These are phyloP conservation scores for Sugiyamaella smithiae DNA, from an alignment of 805 yeast species.

Conservation along the genomic window DNA sequence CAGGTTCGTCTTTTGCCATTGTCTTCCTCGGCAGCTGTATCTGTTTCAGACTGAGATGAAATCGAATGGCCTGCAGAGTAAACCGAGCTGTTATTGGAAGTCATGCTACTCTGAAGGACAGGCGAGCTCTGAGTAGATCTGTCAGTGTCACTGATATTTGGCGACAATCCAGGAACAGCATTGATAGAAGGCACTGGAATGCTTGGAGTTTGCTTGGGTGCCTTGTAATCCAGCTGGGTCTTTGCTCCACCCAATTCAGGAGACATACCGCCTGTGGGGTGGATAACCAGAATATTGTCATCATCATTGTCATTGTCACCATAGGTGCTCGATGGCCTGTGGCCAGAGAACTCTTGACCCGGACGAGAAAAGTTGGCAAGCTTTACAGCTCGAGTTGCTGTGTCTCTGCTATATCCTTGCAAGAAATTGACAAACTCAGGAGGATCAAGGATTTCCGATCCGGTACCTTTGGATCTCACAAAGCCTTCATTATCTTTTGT, in stretches of 20 bases:
- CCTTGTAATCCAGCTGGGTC: background rate
- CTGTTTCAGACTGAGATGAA: constrained; percentile 17
- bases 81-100: constrained; percentile 26
- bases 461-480: constrained; percentile 58
- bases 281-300: constrained; percentile 6
- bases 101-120: constrained; percentile 15
- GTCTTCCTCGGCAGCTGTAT: constrained; percentile 8
- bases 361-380: constrained; percentile 36
- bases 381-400: constrained; percentile 27
- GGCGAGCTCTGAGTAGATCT: constrained; percentile 25
- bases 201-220: background rate
- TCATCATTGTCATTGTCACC: constrained; percentile 4
- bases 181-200: constrained; percentile 5
- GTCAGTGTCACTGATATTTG: constrained; percentile 12
- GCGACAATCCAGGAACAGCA: constrained; percentile 18
- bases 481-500: constrained; percentile 55
- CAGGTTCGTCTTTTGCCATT: constrained; percentile 35
- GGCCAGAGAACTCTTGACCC: constrained; percentile 9
- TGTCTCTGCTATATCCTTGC: constrained; percentile 40
- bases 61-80: constrained; percentile 25
- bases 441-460: constrained; percentile 55
- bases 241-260: constrained; percentile 1
- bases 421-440: constrained; percentile 63
- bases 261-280: constrained; percentile 3
- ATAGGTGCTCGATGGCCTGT: background rate